These are phyloP conservation scores for Puccinia triticina DNA, from an alignment of 1,284 basidiomycete genomes.

Conservation along the genomic window DNA sequence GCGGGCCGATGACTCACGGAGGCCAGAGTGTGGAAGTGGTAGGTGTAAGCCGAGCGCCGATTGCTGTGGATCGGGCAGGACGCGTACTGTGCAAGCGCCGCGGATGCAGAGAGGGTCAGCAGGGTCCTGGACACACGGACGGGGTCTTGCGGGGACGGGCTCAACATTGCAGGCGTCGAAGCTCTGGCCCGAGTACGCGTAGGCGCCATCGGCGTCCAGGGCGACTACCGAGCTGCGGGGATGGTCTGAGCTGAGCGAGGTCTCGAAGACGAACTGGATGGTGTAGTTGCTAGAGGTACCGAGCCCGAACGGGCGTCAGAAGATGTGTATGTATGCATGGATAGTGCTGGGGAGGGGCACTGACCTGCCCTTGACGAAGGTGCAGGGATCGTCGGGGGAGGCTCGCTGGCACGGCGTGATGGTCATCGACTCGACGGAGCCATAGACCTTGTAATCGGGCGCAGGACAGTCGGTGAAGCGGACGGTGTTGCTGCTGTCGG, in stretches of 20 bases:
- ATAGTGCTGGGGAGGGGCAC: background rate
- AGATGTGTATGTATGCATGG: background rate
- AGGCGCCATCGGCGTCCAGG: background rate
- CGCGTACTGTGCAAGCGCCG: slow-evolving; percentile 23
- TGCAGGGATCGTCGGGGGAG: background rate
- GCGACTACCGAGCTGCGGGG: slow-evolving; percentile 35
- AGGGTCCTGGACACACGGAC: background rate
- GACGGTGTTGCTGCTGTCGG: background rate
- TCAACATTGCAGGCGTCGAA: slow-evolving; percentile 41
- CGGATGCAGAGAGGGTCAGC: background rate
- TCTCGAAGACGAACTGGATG: slow-evolving; percentile 17
- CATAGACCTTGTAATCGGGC: background rate
- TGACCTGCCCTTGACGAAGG: slow-evolving; percentile 30
- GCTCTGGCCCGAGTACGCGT: slow-evolving; percentile 47
- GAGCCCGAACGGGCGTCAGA: background rate
- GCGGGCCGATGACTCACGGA: background rate
- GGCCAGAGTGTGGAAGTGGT: slow-evolving; percentile 37
- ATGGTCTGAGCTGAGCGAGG: background rate
- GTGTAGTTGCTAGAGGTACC: slow-evolving; percentile 42
- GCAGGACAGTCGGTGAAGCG: background rate
- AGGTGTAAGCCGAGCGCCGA: slow-evolving; percentile 23
- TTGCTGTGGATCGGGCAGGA: slow-evolving; percentile 31
- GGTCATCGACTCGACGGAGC: slow-evolving; percentile 8
- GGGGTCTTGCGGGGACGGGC: background rate
- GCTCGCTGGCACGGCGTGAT: slow-evolving; percentile 38